Percentiles rank a stretch among this genome's conserved stretches.
These are phyloP conservation scores for Hylodesmum podocarpum DNA, from an alignment of 306 rosid genomes.

Conservation along the genomic window DNA sequence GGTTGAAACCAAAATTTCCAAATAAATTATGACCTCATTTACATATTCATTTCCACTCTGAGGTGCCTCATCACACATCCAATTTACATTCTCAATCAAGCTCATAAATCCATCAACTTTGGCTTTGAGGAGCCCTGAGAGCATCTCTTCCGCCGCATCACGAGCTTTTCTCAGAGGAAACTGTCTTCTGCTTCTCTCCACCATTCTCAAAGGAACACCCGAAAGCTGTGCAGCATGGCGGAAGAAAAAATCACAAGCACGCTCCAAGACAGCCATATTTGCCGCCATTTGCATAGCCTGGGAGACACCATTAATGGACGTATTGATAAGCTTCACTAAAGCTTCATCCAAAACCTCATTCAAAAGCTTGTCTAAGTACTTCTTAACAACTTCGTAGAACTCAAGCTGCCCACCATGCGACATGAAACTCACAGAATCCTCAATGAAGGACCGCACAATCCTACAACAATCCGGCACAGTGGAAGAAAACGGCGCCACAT, in stretches of 20 bases:
- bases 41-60: slow-evolving; percentile 85
- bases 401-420: slow-evolving; percentile 96
- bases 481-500: slow-evolving; percentile 83
- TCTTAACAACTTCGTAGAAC: slow-evolving; percentile 91
- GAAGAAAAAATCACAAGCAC: slow-evolving; percentile 95
- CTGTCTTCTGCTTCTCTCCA: slow-evolving; percentile 89
- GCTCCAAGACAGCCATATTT: slow-evolving; percentile 91
- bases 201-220: slow-evolving; percentile 89
- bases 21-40: slow-evolving; percentile 87
- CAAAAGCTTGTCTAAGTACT: slow-evolving; percentile 80
- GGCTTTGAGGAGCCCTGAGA: slow-evolving; percentile 56
- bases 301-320: slow-evolving; percentile 73
- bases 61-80: slow-evolving; percentile 83
- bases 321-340: slow-evolving; percentile 74
- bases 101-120: slow-evolving; percentile 79
- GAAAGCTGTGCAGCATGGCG: slow-evolving; percentile 99
- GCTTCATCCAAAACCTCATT: slow-evolving; percentile 83
- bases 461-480: slow-evolving; percentile 99
- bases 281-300: slow-evolving; percentile 99
- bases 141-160: slow-evolving; percentile 81
- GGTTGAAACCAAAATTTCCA: slow-evolving; percentile 93
- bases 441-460: slow-evolving; percentile 89
- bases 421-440: slow-evolving; percentile 99
- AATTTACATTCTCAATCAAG: slow-evolving; percentile 81
- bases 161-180: slow-evolving; percentile 87